Evolutionary conservation across 2,329 filamentous ascomycete species (phyloP), one percentile per base, ranked within the genome.

Genomic region (Exophiala sideris): DNA sequence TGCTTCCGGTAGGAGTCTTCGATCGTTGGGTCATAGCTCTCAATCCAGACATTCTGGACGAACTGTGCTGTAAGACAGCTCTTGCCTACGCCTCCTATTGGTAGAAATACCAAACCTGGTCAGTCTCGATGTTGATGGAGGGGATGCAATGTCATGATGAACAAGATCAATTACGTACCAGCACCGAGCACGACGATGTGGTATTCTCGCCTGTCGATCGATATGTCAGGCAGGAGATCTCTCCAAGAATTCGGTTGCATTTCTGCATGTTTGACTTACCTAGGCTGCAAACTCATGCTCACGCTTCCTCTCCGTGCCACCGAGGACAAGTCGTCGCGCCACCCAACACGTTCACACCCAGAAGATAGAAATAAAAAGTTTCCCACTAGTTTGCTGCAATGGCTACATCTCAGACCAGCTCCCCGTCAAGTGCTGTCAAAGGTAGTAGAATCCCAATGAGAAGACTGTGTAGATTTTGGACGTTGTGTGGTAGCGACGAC

Each of bases 61-160:
- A 95, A 95, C 78, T 95, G 90, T 66, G 91, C 90, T 71, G 90
- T 95, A 65, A 95, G 78, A 78, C 90, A 95, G 71, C 89, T 95
- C 75, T 95, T 95, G 59, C 90, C 90, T 68, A 95, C 90, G 70
- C 90, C 90, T 74, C 90, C 88, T 90, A 70, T 66, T 66, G 55
- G 42, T 44, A 57, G 40, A 47, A 50, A 56, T 16, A 44, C 6
- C 42, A 56, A 20, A 38, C 20, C 20, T 35, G 9, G 18, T 35
- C 36, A 40, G 35, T 48, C 12, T 21, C 20, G 39, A 16, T 46
- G 24, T 38, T 29, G 14, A 20, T 36, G 24, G 45, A n/a, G 33
- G n/a, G 6, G n/a, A 16, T 29, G n/a, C 35, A 16, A 18, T 16
- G 35, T 29, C 21, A 12, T 47, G 18, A n/a, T 45, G 51, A 11